Percentiles rank a stretch among this genome's conserved stretches.
Evolutionary conservation across 257 asterid species (phyloP).

Genomic region (Solanum chmielewskii): DNA sequence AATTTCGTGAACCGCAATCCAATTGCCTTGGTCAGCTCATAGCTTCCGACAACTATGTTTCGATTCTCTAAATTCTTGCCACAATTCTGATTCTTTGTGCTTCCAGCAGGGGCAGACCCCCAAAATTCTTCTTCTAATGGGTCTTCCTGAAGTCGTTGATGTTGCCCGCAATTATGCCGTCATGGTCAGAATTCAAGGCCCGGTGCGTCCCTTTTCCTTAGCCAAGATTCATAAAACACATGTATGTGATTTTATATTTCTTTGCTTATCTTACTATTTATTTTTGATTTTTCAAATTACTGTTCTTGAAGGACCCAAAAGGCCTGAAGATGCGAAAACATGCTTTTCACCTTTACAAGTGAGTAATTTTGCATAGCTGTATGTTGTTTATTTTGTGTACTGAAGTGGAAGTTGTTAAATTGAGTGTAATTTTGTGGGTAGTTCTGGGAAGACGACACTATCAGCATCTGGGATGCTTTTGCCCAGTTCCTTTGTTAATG

Average conservation of each 20-base stretch:
- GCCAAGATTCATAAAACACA: not conserved
- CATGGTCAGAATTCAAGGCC: constrained; percentile 97
- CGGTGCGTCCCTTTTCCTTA: constrained; percentile 38
- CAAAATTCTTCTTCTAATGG: constrained; percentile 30
- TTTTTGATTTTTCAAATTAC: not conserved
- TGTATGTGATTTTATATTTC: not conserved
- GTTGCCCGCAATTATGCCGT: constrained; percentile 75
- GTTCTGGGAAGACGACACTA: constrained; percentile 85
- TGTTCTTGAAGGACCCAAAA: constrained; percentile 75
- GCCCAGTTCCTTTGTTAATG: constrained; percentile 31
- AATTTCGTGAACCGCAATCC: not conserved
- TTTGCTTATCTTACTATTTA: not conserved
- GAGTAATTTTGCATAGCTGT: constrained; percentile 15
- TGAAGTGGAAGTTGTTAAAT: not conserved
- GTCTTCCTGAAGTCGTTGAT: constrained; percentile 71
- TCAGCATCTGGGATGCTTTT: constrained; percentile 91
- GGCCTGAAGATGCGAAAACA: constrained; percentile 90
- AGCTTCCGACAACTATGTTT: not conserved
- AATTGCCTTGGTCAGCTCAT: not conserved
- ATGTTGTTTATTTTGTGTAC: not conserved
- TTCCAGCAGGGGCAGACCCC: not conserved
- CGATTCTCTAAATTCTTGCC: not conserved
- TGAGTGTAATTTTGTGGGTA: constrained; percentile 7
- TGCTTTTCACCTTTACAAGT: constrained; percentile 89
- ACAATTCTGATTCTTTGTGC: not conserved